Percentiles rank a stretch among this genome's conserved stretches.
phyloP scores from a whole-genome alignment of 768 basidiomycete species.

The Hericium coralloides region DNA sequence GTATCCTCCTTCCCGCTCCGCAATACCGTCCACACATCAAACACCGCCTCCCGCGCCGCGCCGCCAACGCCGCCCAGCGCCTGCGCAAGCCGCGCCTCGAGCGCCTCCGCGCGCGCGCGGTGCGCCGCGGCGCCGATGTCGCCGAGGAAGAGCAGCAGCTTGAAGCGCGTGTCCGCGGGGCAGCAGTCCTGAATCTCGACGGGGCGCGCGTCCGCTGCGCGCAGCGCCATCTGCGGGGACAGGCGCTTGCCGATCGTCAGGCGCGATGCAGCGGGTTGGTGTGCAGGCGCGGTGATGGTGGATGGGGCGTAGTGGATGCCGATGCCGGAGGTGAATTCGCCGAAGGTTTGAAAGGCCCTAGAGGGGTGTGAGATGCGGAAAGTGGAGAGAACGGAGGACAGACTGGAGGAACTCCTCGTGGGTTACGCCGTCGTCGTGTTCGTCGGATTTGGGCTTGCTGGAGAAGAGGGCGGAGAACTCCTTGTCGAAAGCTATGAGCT shows the following conservation, averaged over 20 bases:
- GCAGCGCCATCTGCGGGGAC: conserved; percentile 36
- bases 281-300: conserved; percentile 22
- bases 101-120: conserved; percentile 16
- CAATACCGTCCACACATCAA: conserved; percentile 21
- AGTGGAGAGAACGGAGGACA: conserved; percentile 8
- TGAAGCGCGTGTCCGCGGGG: conserved; percentile 39
- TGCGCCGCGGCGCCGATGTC: conserved; percentile 18
- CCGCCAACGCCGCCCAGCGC: conserved; percentile 15
- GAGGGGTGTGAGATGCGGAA: not conserved
- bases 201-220: conserved; percentile 36
- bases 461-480: conserved; percentile 43
- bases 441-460: conserved; percentile 35
- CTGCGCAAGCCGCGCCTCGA: conserved; percentile 23
- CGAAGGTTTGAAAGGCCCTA: conserved; percentile 37
- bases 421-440: conserved; percentile 36
- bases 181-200: conserved; percentile 43
- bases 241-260: conserved; percentile 44
- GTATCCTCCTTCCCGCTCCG: conserved; percentile 25
- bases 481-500: conserved; percentile 46
- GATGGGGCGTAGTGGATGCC: conserved; percentile 43
- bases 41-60: conserved; percentile 17
- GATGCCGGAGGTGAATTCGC: conserved; percentile 38
- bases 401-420: conserved; percentile 39
- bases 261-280: conserved; percentile 29
- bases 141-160: conserved; percentile 38